Conservation (phyloP, 495 filamentous ascomycete species). For the Bombardia bombarda region DNA sequence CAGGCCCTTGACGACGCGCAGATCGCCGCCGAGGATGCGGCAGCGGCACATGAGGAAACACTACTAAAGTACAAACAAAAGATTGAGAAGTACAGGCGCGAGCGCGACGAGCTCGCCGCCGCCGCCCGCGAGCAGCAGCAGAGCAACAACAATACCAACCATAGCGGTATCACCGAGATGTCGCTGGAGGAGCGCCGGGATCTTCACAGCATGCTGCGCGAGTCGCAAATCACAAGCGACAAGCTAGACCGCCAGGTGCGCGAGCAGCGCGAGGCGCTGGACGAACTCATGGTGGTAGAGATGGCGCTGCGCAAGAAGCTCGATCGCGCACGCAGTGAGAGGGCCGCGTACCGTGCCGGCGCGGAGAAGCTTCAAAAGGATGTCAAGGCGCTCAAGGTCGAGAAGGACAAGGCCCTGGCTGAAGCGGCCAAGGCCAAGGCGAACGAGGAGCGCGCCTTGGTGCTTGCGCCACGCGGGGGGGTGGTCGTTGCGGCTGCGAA, state of each 20-base stretch:
- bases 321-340: constrained; percentile 36
- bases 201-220: constrained; percentile 57
- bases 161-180: constrained; percentile 21
- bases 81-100: constrained; percentile 38
- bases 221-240: constrained; percentile 54
- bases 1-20: constrained; percentile 67
- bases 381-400: constrained; percentile 28
- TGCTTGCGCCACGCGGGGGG: constrained; percentile 2
- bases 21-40: constrained; percentile 71
- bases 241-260: constrained; percentile 36
- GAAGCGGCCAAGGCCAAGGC: constrained; percentile 15
- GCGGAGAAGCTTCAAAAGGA: constrained; percentile 36
- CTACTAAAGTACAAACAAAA: constrained; percentile 45
- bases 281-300: constrained; percentile 24
- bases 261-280: constrained; percentile 28
- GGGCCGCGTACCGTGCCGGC: constrained; percentile 33
- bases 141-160: constrained; percentile 16
- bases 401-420: constrained; percentile 27
- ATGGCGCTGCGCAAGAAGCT: constrained; percentile 34
- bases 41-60: constrained; percentile 71
- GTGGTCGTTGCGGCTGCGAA: too few relatives aligned
- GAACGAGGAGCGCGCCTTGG: constrained; percentile 10
- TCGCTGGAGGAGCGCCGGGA: constrained; percentile 44
- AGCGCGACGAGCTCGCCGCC: constrained; percentile 23
- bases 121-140: constrained; percentile 21